Evolutionary conservation across 257 asterid species (phyloP).

Genomic region (Craterostigma plantagineum): DNA sequence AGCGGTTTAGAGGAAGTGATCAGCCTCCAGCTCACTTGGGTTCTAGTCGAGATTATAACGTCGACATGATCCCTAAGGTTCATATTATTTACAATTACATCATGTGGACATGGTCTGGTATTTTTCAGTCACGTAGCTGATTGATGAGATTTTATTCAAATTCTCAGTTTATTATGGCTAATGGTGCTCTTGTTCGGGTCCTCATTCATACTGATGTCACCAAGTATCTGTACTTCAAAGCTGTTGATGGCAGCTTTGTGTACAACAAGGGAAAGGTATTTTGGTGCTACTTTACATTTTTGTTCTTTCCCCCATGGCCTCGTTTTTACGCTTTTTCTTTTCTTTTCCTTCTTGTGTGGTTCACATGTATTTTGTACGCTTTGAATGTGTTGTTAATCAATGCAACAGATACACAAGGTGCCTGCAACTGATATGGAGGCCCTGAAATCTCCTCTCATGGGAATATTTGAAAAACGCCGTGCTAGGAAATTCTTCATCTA

Average conservation of each 20-base stretch:
- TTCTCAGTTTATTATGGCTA: constrained; percentile 87
- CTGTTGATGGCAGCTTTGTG: constrained; percentile 95
- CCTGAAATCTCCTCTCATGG: constrained; percentile 94
- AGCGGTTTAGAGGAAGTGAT: constrained; percentile 85
- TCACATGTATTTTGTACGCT: background rate
- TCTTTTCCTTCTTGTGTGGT: constrained; percentile 3
- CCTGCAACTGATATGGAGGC: constrained; percentile 96
- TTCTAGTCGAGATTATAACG: constrained; percentile 83
- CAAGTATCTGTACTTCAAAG: constrained; percentile 78
- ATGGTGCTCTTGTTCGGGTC: constrained; percentile 84
- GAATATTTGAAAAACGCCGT: constrained; percentile 92
- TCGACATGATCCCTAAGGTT: constrained; percentile 97
- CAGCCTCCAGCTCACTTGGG: constrained; percentile 78
- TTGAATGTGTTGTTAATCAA: constrained; percentile 8
- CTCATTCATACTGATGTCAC: constrained; percentile 93
- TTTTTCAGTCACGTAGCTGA: background rate
- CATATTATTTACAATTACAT: constrained; percentile 6
- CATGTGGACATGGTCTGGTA: constrained; percentile 3
- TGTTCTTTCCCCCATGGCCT: no score
- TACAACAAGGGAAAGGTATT: constrained; percentile 77
- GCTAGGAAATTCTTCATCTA: constrained; percentile 87
- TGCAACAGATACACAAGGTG: constrained; percentile 76
- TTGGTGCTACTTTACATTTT: background rate
- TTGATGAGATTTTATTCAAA: constrained; percentile 6
- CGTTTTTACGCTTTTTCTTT: constrained; percentile 1